A percentile compares a stretch with the other conserved stretches of the same genome.
Conservation (phyloP, 78 protist species). For the Paulinella micropora region DNA sequence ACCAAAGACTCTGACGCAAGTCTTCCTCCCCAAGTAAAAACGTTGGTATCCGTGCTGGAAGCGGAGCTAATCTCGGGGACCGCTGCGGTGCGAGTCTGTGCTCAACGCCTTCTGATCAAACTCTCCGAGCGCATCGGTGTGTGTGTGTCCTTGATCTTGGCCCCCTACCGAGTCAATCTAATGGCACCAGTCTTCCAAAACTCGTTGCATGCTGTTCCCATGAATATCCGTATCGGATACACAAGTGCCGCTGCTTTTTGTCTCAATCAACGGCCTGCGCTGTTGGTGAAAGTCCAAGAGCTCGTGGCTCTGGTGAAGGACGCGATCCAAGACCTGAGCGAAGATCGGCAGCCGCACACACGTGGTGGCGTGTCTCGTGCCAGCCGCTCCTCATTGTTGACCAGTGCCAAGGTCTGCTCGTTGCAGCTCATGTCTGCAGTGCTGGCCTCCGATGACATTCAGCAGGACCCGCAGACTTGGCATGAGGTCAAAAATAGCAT, state of each 20-base stretch:
- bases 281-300: not conserved
- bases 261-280: slow-evolving; percentile 10
- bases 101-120: slow-evolving; percentile 6
- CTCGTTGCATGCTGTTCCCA: not conserved
- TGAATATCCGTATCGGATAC: slow-evolving; percentile 16
- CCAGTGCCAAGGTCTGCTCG: too few relatives aligned
- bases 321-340: not conserved
- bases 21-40: too few relatives aligned
- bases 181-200: slow-evolving; percentile 1
- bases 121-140: not conserved
- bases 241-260: slow-evolving; percentile 26
- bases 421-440: slow-evolving; percentile 13
- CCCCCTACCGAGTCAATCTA: not conserved
- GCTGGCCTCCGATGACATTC: not conserved
- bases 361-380: too few relatives aligned
- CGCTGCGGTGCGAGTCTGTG: slow-evolving; percentile 1
- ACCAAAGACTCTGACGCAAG: not conserved
- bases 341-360: too few relatives aligned
- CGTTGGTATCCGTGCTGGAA: not conserved
- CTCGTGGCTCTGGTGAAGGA: slow-evolving; percentile 13
- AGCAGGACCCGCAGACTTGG: not conserved
- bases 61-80: slow-evolving; percentile 15
- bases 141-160: slow-evolving; percentile 8
- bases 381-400: too few relatives aligned
- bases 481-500: not conserved